Conservation (phyloP, 2,329 filamentous ascomycete genomes). For the Monosporascus sp. region DNA sequence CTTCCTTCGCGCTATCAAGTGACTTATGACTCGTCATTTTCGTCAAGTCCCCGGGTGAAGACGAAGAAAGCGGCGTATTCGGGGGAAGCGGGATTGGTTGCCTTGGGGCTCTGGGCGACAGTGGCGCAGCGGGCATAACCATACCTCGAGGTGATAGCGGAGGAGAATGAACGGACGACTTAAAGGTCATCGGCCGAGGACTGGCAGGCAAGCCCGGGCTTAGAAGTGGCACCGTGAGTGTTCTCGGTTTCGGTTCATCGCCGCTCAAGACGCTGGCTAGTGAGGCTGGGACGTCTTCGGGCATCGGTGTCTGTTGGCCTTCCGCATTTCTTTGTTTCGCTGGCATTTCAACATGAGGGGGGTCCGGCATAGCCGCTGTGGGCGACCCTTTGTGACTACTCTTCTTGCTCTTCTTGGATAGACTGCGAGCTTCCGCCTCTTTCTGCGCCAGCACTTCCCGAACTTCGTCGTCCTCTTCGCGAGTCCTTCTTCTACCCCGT, state of each 20-base stretch:
- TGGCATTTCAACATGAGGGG: constrained; percentile 29
- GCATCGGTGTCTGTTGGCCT: constrained; percentile 27
- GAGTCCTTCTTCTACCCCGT: constrained; percentile 74
- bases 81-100: constrained; percentile 69
- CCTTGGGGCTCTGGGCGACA: constrained; percentile 69
- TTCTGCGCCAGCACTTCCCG: constrained; percentile 63
- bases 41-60: constrained; percentile 37
- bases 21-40: constrained; percentile 36
- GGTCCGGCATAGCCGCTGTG: constrained; percentile 29
- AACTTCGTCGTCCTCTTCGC: constrained; percentile 80
- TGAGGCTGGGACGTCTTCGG: constrained; percentile 41
- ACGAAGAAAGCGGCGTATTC: constrained; percentile 61
- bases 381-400: constrained; percentile 44
- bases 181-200: constrained; percentile 50
- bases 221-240: constrained; percentile 40
- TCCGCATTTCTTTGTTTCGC: constrained; percentile 31
- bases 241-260: constrained; percentile 22
- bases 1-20: constrained; percentile 32
- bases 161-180: constrained; percentile 54
- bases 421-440: constrained; percentile 65
- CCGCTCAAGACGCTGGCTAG: constrained; percentile 47
- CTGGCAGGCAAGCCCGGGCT: constrained; percentile 58
- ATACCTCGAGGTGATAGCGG: constrained; percentile 60
- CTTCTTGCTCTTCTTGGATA: constrained; percentile 66
- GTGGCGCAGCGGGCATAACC: constrained; percentile 45